phyloP scores from a whole-genome alignment of 208 protist species.

The Naegleria gruberi region DNA sequence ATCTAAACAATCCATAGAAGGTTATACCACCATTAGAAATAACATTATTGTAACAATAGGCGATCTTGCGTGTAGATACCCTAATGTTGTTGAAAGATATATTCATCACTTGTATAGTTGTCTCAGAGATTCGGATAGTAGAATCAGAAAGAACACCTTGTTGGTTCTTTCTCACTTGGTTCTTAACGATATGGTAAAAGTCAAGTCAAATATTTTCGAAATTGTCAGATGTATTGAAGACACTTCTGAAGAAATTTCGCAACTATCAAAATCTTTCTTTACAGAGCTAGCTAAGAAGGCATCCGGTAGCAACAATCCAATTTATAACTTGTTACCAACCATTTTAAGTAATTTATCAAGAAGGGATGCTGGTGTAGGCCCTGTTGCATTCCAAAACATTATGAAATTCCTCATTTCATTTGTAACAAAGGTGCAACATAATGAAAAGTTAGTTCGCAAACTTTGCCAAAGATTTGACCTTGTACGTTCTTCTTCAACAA shows the following conservation, averaged over 20 bases:
- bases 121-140: slow-evolving; percentile 31
- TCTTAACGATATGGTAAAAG: slow-evolving; percentile 65
- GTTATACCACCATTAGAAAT: slow-evolving; percentile 29
- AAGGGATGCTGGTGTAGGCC: not conserved
- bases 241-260: not conserved
- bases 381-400: slow-evolving; percentile 35
- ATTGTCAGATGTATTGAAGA: slow-evolving; percentile 36
- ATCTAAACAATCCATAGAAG: not conserved
- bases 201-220: slow-evolving; percentile 45
- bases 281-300: not conserved
- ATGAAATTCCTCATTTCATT: slow-evolving; percentile 55
- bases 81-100: slow-evolving; percentile 60
- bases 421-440: slow-evolving; percentile 40
- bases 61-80: slow-evolving; percentile 59
- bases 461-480: slow-evolving; percentile 50
- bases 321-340: not conserved
- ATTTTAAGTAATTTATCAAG: not conserved
- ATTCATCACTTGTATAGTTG: slow-evolving; percentile 49
- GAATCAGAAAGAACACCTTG: slow-evolving; percentile 55
- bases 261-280: not conserved
- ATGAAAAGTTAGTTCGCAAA: slow-evolving; percentile 53
- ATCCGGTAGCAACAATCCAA: not conserved
- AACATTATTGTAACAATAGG: slow-evolving; percentile 61
- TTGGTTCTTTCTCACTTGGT: slow-evolving; percentile 70
- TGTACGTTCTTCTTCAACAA: not conserved